Conservation (phyloP, 495 filamentous ascomycete species). For the Oidiodendron maius region DNA sequence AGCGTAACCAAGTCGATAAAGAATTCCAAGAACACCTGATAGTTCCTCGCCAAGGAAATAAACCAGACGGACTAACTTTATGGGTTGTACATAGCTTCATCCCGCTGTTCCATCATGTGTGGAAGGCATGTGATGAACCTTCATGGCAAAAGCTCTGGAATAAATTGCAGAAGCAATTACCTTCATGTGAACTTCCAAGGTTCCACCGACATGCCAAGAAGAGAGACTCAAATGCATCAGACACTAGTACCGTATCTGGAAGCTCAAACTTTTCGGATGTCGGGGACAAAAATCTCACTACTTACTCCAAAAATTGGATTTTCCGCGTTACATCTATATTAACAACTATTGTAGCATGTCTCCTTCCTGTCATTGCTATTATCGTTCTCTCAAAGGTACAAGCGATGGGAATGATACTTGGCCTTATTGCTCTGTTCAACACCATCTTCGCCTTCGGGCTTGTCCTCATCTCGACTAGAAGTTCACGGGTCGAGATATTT, state of each 20-base stretch:
- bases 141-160: conserved; percentile 2
- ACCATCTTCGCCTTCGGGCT: conserved; percentile 3
- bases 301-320: background rate
- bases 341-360: conserved; percentile 1
- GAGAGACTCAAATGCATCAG: background rate
- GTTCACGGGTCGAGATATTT: conserved; percentile 3
- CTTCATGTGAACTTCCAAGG: background rate
- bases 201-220: too few species aligned
- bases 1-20: background rate
- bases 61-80: conserved; percentile 1
- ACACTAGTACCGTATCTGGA: background rate
- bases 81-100: conserved; percentile 5
- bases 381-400: conserved; percentile 4
- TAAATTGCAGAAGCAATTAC: background rate
- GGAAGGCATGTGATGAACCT: background rate
- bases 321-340: conserved; percentile 1
- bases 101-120: conserved; percentile 3
- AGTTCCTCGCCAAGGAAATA: background rate
- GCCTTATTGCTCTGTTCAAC: conserved; percentile 5
- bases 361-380: conserved; percentile 4
- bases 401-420: conserved; percentile 4
- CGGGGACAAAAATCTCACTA: background rate
- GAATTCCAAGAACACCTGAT: conserved; percentile 8
- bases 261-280: background rate
- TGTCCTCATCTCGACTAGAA: background rate